Evolutionary conservation across 306 rosid genomes (phyloP).

Genomic region (Parietaria judaica): DNA sequence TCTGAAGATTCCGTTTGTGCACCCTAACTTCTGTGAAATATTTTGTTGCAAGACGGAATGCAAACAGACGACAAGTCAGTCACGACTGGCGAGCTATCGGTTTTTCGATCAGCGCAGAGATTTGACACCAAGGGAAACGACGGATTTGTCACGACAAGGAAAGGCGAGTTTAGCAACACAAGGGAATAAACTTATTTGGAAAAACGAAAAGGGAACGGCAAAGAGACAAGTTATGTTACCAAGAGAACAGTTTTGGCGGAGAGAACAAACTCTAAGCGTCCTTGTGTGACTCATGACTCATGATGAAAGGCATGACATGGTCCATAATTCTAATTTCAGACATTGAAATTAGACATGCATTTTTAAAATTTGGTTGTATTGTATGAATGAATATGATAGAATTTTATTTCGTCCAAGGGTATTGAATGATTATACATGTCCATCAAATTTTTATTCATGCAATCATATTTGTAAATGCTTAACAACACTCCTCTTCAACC

Average conservation of each 20-base stretch:
- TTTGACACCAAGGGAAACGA: constrained; percentile 31
- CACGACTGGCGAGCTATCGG: constrained; percentile 15
- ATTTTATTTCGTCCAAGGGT: too few species aligned
- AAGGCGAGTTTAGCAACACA: constrained; percentile 12
- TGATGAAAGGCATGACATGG: neutral
- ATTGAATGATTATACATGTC: too few species aligned
- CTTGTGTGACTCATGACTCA: neutral
- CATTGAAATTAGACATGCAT: too few species aligned
- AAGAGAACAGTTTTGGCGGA: constrained; percentile 55
- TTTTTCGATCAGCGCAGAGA: constrained; percentile 22
- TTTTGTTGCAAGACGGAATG: constrained; percentile 6
- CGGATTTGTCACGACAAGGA: constrained; percentile 59
- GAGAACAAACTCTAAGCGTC: constrained; percentile 48
- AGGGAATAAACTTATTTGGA: constrained; percentile 25
- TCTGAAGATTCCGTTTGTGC: constrained; percentile 13
- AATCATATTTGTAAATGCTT: too few species aligned
- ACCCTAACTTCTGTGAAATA: neutral
- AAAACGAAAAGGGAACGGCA: constrained; percentile 18
- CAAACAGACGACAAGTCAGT: constrained; percentile 6
- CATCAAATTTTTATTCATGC: too few species aligned
- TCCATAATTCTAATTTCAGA: neutral
- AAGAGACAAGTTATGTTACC: constrained; percentile 17
- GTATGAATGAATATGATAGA: too few species aligned
- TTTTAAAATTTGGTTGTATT: too few species aligned
- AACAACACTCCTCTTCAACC: too few species aligned